Evolutionary conservation across 345 rosid genomes (phyloP).

Genomic region (Eucalyptus curtisii): DNA sequence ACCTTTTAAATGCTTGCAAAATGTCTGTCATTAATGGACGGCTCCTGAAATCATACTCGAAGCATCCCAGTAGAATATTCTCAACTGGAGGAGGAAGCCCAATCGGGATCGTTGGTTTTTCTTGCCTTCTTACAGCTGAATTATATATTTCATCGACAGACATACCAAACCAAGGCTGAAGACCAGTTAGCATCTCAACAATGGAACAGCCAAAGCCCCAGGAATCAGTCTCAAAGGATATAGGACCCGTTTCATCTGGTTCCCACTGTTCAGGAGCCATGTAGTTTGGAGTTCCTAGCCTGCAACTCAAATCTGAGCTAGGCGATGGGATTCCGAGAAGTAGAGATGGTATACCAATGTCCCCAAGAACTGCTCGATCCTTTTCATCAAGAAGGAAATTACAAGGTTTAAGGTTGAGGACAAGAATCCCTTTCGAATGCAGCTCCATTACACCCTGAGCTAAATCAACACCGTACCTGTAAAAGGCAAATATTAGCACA

Average conservation of each 20-base stretch:
- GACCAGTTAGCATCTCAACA: constrained; percentile 87
- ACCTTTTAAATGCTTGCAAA: constrained; percentile 57
- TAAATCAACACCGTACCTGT: constrained; percentile 67
- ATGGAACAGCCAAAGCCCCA: constrained; percentile 96
- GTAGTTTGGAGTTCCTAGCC: constrained; percentile 86
- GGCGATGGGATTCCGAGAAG: constrained; percentile 61
- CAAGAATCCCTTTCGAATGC: constrained; percentile 57
- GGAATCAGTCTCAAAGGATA: constrained; percentile 80
- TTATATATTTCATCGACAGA: constrained; percentile 51
- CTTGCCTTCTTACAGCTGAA: constrained; percentile 64
- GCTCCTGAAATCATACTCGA: constrained; percentile 74
- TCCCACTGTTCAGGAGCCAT: constrained; percentile 99
- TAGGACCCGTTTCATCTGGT: constrained; percentile 78
- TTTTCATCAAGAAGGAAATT: constrained; percentile 64
- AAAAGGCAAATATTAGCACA: neutral
- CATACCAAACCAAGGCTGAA: constrained; percentile 73
- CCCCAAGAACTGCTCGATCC: constrained; percentile 66
- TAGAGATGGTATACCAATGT: constrained; percentile 67
- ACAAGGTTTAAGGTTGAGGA: constrained; percentile 74
- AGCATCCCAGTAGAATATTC: constrained; percentile 75
- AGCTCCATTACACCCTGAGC: constrained; percentile 56
- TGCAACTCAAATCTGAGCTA: constrained; percentile 46
- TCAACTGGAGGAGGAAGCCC: constrained; percentile 69
- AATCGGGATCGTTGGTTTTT: constrained; percentile 50
- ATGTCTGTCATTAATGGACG: constrained; percentile 88